Evolutionary conservation across 805 yeast species (phyloP), one percentile per base, ranked within the genome.

Genomic region (Kodamaea neixiangensis): DNA sequence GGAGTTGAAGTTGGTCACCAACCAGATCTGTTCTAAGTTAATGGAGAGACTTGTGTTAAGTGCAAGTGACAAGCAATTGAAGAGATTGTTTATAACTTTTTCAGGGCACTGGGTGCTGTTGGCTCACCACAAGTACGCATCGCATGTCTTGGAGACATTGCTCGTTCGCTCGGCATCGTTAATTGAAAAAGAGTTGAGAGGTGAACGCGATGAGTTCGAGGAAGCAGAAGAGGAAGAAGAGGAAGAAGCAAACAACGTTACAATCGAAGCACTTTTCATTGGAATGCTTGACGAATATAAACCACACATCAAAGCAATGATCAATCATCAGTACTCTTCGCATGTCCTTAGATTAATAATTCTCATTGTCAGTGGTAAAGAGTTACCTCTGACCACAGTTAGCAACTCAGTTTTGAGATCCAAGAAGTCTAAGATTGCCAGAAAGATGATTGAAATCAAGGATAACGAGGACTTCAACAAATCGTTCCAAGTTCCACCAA

Each of bases 1-100:
- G 60, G 98, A 93, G 68, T 73, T 94, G 58, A 93, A 94, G 67
- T 76, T 93, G 38, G 97, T 88, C 3, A 93, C 97, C 2, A 92
- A 93, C 63, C 97, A 92, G 63, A 90, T 93, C 51, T 91, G 97
- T 67, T 93, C 98, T 19, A 93, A 93, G 65, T 76, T 94, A 52
- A 78, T 94, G 75, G 99, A 93, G 68, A 77, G 99, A 63, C 72
- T 93, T 54, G 79, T 93, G n/a, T 68, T 88, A 39, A 71, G 75
- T 15, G 86, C 92, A 13, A 75, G 78, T 21, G 85, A 83, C 54
- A 72, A 68, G 10, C 96, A 90, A 65, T 67, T 90, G 52, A 83
- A 84, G 58, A 72, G 75, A 29, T 63, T 92, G 0, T 87, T 86
- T 66, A 78, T 76, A 52, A 81, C 85, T 0, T 87, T 91, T 61